Evolutionary conservation across 371 early-diverging fungal species (phyloP).

Genomic region (Rhizopus arrhizus): DNA sequence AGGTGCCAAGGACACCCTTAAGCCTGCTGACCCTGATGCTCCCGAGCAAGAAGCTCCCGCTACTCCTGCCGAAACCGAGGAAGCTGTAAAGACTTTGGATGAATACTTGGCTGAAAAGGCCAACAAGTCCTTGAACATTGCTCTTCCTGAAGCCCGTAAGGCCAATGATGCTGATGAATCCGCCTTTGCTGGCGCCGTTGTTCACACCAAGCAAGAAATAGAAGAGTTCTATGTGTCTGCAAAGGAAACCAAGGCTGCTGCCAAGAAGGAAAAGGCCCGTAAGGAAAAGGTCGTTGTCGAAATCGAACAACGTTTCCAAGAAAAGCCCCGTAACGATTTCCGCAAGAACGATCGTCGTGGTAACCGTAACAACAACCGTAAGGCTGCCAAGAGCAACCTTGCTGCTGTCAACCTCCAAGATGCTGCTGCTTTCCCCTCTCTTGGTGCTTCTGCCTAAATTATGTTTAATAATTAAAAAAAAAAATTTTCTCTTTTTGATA

Average conservation of each 20-base stretch:
- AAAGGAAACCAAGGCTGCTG: slow-evolving; percentile 53
- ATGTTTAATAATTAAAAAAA: neutral
- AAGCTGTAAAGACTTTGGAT: slow-evolving; percentile 73
- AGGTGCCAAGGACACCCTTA: slow-evolving; percentile 38
- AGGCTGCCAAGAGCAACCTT: slow-evolving; percentile 44
- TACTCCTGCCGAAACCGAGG: slow-evolving; percentile 65
- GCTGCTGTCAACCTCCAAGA: slow-evolving; percentile 73
- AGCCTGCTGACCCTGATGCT: slow-evolving; percentile 46
- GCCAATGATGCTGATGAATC: slow-evolving; percentile 64
- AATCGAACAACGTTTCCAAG: slow-evolving; percentile 54
- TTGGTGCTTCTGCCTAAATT: slow-evolving; percentile 57
- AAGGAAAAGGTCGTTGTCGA: slow-evolving; percentile 64
- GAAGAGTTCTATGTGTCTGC: slow-evolving; percentile 62
- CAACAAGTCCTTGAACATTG: slow-evolving; percentile 64
- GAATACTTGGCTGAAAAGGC: slow-evolving; percentile 78
- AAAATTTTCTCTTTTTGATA: no score
- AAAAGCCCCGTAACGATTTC: slow-evolving; percentile 48
- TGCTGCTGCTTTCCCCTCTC: slow-evolving; percentile 75
- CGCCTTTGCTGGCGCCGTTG: slow-evolving; percentile 78
- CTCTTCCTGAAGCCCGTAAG: slow-evolving; percentile 68
- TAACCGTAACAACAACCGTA: slow-evolving; percentile 39
- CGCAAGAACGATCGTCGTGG: slow-evolving; percentile 43
- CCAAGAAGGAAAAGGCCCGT: slow-evolving; percentile 46
- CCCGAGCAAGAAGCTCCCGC: slow-evolving; percentile 41
- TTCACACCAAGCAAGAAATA: slow-evolving; percentile 69